Percentiles rank a stretch among this genome's conserved stretches.
Conservation (phyloP, 2,329 filamentous ascomycete genomes). For the Neofusicoccum umdonicola region DNA sequence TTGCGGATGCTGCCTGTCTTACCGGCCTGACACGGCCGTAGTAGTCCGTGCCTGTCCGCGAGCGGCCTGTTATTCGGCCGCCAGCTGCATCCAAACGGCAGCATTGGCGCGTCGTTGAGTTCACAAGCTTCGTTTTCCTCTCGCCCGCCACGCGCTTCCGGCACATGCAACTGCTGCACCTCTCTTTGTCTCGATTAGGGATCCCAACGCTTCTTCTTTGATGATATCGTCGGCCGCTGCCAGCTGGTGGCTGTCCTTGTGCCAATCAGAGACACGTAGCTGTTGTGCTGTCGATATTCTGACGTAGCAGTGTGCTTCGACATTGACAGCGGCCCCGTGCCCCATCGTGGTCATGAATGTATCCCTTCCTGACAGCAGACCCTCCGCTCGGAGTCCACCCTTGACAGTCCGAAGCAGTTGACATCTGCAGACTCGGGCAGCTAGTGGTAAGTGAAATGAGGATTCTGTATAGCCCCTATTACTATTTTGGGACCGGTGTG, state of each 20-base stretch:
- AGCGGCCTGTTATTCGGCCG: background rate
- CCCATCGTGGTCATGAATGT: background rate
- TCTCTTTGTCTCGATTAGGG: background rate
- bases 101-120: background rate
- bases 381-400: no score
- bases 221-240: background rate
- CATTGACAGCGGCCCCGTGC: background rate
- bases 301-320: background rate
- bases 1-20: background rate
- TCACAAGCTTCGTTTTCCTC: background rate
- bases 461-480: background rate
- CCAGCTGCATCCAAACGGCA: background rate
- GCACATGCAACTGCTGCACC: background rate
- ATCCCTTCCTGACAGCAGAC: no score
- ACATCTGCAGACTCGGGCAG: no score
- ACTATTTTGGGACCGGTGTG: constrained; percentile 2
- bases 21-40: background rate
- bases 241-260: background rate
- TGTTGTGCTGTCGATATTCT: background rate
- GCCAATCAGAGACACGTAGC: constrained; percentile 7
- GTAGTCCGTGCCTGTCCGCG: background rate
- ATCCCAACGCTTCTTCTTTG: background rate
- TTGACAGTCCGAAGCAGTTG: no score
- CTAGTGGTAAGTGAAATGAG: background rate
- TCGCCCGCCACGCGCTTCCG: background rate